These are phyloP conservation scores for Geranium rotundifolium DNA, from an alignment of 345 rosid genomes.

Conservation along the genomic window DNA sequence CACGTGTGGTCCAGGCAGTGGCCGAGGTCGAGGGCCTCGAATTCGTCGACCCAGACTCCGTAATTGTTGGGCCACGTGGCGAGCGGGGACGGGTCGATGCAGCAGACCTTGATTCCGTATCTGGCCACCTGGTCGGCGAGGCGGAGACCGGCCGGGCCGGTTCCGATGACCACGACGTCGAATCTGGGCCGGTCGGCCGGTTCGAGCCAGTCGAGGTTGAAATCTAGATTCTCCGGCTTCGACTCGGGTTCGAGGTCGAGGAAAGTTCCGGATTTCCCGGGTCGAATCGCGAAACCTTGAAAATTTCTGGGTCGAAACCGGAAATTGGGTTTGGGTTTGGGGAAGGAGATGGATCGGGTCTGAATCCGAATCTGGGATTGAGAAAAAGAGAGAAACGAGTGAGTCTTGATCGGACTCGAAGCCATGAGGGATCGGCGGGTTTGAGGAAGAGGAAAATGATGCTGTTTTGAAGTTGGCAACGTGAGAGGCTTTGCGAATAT, in stretches of 20 bases:
- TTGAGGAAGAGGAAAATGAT: too few species aligned
- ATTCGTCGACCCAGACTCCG: constrained; percentile 73
- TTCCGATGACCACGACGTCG: constrained; percentile 49
- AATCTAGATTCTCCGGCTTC: constrained; percentile 22
- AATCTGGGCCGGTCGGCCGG: constrained; percentile 23
- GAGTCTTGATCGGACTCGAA: neutral
- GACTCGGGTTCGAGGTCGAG: constrained; percentile 38
- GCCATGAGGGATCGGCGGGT: constrained; percentile 1
- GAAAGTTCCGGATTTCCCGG: constrained; percentile 33
- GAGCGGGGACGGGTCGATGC: constrained; percentile 62
- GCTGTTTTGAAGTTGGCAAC: too few species aligned
- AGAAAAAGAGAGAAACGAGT: neutral
- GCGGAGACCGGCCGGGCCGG: constrained; percentile 65
- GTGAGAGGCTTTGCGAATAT: too few species aligned
- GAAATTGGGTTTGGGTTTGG: constrained; percentile 6
- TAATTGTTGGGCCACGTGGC: constrained; percentile 53
- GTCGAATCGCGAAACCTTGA: too few species aligned
- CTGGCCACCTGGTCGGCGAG: constrained; percentile 48
- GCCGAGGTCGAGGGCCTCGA: constrained; percentile 37
- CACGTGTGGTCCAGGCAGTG: constrained; percentile 54
- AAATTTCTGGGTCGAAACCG: constrained; percentile 11
- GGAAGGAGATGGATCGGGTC: neutral
- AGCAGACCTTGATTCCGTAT: constrained; percentile 46
- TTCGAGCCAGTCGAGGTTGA: constrained; percentile 24
- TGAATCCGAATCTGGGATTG: neutral